phyloP scores from a whole-genome alignment of 495 filamentous ascomycete genomes.

The Daldinia vernicosa region DNA sequence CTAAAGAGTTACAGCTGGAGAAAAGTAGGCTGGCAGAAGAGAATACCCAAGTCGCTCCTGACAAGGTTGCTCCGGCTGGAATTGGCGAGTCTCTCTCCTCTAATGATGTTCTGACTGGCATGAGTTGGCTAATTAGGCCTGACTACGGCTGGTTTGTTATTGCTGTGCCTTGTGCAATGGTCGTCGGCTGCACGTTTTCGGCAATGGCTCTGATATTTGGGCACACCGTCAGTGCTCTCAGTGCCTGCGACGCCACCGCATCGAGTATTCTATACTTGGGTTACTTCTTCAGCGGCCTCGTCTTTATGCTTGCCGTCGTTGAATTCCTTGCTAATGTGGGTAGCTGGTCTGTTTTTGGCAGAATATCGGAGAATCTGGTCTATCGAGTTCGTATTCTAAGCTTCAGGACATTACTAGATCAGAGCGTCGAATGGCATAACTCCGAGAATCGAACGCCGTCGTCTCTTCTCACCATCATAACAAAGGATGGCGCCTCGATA shows the following conservation, averaged over 20 bases:
- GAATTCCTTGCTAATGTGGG: constrained; percentile 64
- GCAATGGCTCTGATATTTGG: constrained; percentile 58
- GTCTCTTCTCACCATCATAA: constrained; percentile 59
- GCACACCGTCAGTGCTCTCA: constrained; percentile 48
- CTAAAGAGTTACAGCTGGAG: constrained; percentile 10
- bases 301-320: constrained; percentile 64
- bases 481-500: constrained; percentile 59
- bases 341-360: constrained; percentile 60
- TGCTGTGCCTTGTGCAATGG: constrained; percentile 39
- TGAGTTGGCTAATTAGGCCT: constrained; percentile 16
- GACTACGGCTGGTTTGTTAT: constrained; percentile 21
- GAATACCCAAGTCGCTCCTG: background rate
- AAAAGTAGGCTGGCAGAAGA: background rate
- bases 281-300: constrained; percentile 62
- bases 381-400: constrained; percentile 60
- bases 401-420: constrained; percentile 61
- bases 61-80: background rate
- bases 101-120: constrained; percentile 3
- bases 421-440: constrained; percentile 65
- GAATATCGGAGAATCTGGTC: constrained; percentile 63
- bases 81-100: constrained; percentile 7
- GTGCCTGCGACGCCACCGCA: constrained; percentile 5
- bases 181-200: constrained; percentile 50
- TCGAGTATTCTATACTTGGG: constrained; percentile 41
- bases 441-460: constrained; percentile 59